These are phyloP conservation scores for Oxyria digyna DNA, from an alignment of 148 eudicot species.

Conservation along the genomic window DNA sequence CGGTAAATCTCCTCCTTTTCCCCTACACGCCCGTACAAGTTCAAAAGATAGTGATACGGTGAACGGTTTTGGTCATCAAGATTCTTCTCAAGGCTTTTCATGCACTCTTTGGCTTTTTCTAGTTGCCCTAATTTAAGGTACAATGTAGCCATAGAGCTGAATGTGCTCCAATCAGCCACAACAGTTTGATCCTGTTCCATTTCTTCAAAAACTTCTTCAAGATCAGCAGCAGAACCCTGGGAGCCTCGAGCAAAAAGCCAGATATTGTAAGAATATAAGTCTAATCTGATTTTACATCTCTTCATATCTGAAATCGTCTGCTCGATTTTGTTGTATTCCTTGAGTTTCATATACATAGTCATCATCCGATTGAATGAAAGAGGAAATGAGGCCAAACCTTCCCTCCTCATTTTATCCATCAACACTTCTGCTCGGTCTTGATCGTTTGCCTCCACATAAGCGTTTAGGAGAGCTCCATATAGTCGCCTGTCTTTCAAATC, in stretches of 20 bases:
- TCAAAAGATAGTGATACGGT: slow-evolving; percentile 69
- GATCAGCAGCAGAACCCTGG: slow-evolving; percentile 44
- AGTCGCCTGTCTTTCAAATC: slow-evolving; percentile 45
- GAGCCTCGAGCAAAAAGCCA: slow-evolving; percentile 69
- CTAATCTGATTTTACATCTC: slow-evolving; percentile 38
- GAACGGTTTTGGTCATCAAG: slow-evolving; percentile 35
- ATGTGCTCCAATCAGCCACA: slow-evolving; percentile 61
- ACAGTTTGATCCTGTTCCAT: slow-evolving; percentile 36
- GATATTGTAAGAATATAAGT: slow-evolving; percentile 65
- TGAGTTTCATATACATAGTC: slow-evolving; percentile 69
- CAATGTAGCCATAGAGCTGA: slow-evolving; percentile 63
- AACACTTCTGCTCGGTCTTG: slow-evolving; percentile 58
- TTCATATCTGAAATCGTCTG: slow-evolving; percentile 52
- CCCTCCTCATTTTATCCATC: slow-evolving; percentile 46
- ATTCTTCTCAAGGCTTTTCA: slow-evolving; percentile 47
- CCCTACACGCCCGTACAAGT: slow-evolving; percentile 53
- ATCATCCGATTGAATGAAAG: slow-evolving; percentile 83
- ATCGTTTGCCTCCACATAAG: slow-evolving; percentile 49
- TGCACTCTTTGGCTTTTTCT: slow-evolving; percentile 48
- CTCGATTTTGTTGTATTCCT: slow-evolving; percentile 46
- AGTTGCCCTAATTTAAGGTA: slow-evolving; percentile 37
- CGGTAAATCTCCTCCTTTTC: slow-evolving; percentile 65
- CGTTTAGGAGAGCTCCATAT: slow-evolving; percentile 75
- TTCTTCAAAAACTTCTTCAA: slow-evolving; percentile 58
- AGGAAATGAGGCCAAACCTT: slow-evolving; percentile 33